phyloP scores from a whole-genome alignment of 2,329 filamentous ascomycete species.

The Cladosporium austrohemisphaericum region DNA sequence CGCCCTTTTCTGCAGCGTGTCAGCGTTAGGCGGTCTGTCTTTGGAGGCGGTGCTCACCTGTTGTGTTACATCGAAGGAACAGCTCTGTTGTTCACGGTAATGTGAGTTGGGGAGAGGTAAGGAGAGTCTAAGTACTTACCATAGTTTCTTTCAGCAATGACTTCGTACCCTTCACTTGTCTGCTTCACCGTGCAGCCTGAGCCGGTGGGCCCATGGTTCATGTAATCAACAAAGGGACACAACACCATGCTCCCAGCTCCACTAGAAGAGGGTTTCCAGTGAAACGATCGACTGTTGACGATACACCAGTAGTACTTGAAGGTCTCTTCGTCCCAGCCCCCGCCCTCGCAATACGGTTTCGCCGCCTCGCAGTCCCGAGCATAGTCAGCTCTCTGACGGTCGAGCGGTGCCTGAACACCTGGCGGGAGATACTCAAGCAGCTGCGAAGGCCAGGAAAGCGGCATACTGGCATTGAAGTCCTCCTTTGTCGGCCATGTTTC shows the following conservation, averaged over 20 bases:
- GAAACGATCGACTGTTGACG: slow-evolving; percentile 59
- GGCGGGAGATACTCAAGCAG: slow-evolving; percentile 41
- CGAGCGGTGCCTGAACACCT: slow-evolving; percentile 31
- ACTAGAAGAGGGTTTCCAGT: slow-evolving; percentile 48
- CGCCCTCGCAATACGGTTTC: slow-evolving; percentile 9
- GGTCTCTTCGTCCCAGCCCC: slow-evolving; percentile 32
- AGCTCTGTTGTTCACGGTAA: neutral
- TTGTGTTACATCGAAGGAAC: neutral
- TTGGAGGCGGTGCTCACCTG: slow-evolving; percentile 5
- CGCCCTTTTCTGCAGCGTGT: slow-evolving; percentile 41
- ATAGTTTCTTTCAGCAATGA: slow-evolving; percentile 53
- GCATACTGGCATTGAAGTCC: slow-evolving; percentile 59
- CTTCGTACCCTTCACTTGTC: slow-evolving; percentile 50
- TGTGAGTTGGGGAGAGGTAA: neutral
- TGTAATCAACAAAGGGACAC: slow-evolving; percentile 69
- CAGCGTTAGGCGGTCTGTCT: neutral
- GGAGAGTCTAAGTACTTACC: slow-evolving; percentile 28
- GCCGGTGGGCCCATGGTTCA: slow-evolving; percentile 53
- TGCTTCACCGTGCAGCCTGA: slow-evolving; percentile 52
- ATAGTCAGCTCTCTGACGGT: slow-evolving; percentile 30
- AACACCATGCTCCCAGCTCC: slow-evolving; percentile 62
- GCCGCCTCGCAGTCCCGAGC: slow-evolving; percentile 24
- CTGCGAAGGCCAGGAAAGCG: slow-evolving; percentile 50
- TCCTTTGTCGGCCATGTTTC: slow-evolving; percentile 55
- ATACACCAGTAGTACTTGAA: slow-evolving; percentile 59